phyloP scores from a whole-genome alignment of 768 basidiomycete genomes.

The Cytidiella melzeri region DNA sequence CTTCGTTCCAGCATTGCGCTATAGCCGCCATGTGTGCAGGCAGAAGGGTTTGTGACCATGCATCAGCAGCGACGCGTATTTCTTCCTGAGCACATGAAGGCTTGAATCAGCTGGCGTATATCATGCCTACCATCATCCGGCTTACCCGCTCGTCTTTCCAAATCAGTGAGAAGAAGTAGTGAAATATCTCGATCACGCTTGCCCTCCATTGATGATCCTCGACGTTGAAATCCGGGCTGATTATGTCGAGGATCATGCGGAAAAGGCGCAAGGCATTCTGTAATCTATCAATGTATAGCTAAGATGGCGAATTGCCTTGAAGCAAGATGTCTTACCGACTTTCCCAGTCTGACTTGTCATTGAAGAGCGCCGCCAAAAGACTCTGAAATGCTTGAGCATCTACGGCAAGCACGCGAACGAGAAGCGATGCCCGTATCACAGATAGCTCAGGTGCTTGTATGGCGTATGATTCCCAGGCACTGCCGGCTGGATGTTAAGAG shows the following conservation, averaged over 20 bases:
- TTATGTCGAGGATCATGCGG: constrained; percentile 60
- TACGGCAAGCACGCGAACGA: constrained; percentile 55
- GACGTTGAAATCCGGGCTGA: constrained; percentile 51
- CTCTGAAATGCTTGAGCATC: constrained; percentile 57
- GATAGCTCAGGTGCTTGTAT: constrained; percentile 53
- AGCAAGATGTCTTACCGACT: no score
- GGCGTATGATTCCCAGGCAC: constrained; percentile 65
- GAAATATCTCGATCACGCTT: constrained; percentile 53
- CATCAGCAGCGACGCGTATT: constrained; percentile 51
- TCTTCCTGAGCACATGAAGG: constrained; percentile 52
- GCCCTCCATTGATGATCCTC: constrained; percentile 67
- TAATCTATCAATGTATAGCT: constrained; percentile 34
- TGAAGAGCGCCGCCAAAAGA: constrained; percentile 38
- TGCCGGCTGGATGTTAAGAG: constrained; percentile 21
- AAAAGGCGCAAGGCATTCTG: constrained; percentile 51
- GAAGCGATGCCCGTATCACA: constrained; percentile 44
- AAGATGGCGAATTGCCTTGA: neutral
- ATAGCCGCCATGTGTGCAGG: constrained; percentile 63
- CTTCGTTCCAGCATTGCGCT: constrained; percentile 61
- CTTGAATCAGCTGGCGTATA: no score
- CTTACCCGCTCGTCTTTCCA: constrained; percentile 61
- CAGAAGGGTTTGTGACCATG: constrained; percentile 53
- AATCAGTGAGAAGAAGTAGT: constrained; percentile 50
- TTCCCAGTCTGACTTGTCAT: constrained; percentile 40
- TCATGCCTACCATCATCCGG: no score